Conservation (phyloP, 441 rosid genomes). For the Gossypium trilobum region DNA sequence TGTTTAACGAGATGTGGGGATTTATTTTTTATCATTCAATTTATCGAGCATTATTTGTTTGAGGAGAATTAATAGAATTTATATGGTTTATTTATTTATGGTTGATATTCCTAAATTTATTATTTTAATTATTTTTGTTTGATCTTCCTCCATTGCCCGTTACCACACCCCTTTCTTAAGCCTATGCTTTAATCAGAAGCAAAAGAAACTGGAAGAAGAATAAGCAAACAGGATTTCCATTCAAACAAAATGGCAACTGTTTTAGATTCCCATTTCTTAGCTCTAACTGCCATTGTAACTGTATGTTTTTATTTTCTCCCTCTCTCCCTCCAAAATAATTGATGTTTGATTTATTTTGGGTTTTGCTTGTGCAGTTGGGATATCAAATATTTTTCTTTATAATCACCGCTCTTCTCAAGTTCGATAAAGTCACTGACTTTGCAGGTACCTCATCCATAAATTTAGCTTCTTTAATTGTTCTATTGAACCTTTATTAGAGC, state of each 20-base stretch:
- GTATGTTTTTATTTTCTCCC: constrained; percentile 17
- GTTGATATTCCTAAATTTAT: no score
- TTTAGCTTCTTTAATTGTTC: not conserved
- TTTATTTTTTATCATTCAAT: no score
- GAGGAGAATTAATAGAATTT: no score
- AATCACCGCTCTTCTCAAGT: constrained; percentile 73
- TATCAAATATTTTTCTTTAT: constrained; percentile 71
- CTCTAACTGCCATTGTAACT: constrained; percentile 68
- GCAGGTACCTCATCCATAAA: constrained; percentile 43
- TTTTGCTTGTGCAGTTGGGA: constrained; percentile 43
- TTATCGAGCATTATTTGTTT: no score
- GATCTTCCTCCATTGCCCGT: no score
- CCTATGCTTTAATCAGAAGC: not conserved
- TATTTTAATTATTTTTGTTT: no score
- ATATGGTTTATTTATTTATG: no score
- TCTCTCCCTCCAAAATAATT: not conserved
- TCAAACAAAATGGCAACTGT: constrained; percentile 46
- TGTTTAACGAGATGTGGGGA: no score
- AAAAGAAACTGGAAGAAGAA: not conserved
- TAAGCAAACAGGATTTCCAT: not conserved
- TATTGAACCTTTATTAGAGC: not conserved
- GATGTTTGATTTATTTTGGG: not conserved
- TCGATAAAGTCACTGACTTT: constrained; percentile 89
- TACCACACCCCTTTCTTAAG: not conserved
- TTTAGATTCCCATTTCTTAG: constrained; percentile 67